These are phyloP conservation scores for Suhomyces terraborum DNA, from an alignment of 1,139 yeast species.

Conservation along the genomic window DNA sequence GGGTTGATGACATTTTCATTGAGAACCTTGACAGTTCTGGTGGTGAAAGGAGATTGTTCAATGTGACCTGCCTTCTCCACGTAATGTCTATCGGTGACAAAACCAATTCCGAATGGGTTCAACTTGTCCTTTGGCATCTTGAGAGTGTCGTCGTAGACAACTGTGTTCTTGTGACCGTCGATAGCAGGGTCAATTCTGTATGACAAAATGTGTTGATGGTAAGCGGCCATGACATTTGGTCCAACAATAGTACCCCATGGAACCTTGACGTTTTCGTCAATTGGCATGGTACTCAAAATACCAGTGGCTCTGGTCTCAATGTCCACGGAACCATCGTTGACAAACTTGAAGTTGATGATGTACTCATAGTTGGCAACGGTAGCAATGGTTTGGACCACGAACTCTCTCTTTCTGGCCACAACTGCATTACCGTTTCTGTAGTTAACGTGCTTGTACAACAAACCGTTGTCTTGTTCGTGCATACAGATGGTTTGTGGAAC, in stretches of 20 bases:
- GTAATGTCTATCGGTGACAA: conserved; percentile 60
- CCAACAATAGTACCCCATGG: conserved; percentile 87
- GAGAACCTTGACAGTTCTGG: conserved; percentile 76
- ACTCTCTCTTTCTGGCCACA: conserved; percentile 83
- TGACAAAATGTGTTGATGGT: conserved; percentile 84
- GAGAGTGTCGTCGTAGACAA: conserved; percentile 72
- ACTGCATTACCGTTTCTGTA: conserved; percentile 74
- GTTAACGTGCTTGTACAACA: conserved; percentile 81
- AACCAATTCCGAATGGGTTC: conserved; percentile 79
- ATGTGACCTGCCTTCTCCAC: conserved; percentile 74
- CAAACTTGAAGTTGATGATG: conserved; percentile 73
- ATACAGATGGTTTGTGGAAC: conserved; percentile 79
- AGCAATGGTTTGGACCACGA: conserved; percentile 82
- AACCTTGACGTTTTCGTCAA: conserved; percentile 71
- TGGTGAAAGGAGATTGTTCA: conserved; percentile 75
- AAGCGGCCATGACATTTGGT: conserved; percentile 85
- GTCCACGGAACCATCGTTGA: conserved; percentile 80
- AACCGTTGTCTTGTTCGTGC: conserved; percentile 87
- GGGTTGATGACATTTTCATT: conserved; percentile 81
- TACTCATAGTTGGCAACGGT: conserved; percentile 92
- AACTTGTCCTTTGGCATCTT: conserved; percentile 57
- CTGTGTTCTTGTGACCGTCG: conserved; percentile 82
- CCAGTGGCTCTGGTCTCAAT: conserved; percentile 90
- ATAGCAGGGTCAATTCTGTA: conserved; percentile 87
- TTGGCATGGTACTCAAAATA: conserved; percentile 80